Evolutionary conservation across 768 basidiomycete species (phyloP).

Genomic region (Tubosaeta sp.): DNA sequence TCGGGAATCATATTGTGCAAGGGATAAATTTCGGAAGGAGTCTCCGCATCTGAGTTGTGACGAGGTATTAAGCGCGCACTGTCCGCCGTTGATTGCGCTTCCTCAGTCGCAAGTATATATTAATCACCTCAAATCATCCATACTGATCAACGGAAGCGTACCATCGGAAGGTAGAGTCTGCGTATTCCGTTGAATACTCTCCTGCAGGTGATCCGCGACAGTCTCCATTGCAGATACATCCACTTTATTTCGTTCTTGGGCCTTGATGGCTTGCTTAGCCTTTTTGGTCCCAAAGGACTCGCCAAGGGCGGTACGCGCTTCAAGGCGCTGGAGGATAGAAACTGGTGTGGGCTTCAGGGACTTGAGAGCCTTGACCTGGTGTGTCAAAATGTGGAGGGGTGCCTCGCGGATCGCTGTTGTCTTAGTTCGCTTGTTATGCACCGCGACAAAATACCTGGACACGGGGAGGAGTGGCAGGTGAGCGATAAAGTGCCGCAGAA

Average conservation of each 20-base stretch:
- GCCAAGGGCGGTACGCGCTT: slow-evolving; percentile 75
- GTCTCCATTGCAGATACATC: slow-evolving; percentile 86
- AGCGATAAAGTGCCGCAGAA: slow-evolving; percentile 1
- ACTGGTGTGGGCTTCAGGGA: slow-evolving; percentile 48
- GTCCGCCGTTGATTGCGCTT: slow-evolving; percentile 61
- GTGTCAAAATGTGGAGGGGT: slow-evolving; percentile 64
- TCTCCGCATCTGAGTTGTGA: slow-evolving; percentile 60
- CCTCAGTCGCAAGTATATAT: slow-evolving; percentile 45
- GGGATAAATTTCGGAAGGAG: slow-evolving; percentile 71
- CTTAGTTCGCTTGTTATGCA: slow-evolving; percentile 74
- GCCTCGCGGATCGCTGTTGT: slow-evolving; percentile 66
- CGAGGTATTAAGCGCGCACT: slow-evolving; percentile 71
- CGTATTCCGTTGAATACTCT: slow-evolving; percentile 73
- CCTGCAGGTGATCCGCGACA: slow-evolving; percentile 77
- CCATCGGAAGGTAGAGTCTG: slow-evolving; percentile 66
- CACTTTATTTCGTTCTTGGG: slow-evolving; percentile 84
- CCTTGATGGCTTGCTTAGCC: slow-evolving; percentile 79
- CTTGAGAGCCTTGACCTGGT: slow-evolving; percentile 83
- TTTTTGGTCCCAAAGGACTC: slow-evolving; percentile 96
- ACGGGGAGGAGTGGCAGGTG: not conserved
- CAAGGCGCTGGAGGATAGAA: slow-evolving; percentile 47
- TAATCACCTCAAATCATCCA: not conserved
- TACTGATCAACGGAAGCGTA: slow-evolving; percentile 33
- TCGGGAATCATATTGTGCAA: slow-evolving; percentile 75
- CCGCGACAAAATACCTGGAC: slow-evolving; percentile 74